phyloP scores from a whole-genome alignment of 768 basidiomycete genomes.

The Pleurotus pulmonarius region DNA sequence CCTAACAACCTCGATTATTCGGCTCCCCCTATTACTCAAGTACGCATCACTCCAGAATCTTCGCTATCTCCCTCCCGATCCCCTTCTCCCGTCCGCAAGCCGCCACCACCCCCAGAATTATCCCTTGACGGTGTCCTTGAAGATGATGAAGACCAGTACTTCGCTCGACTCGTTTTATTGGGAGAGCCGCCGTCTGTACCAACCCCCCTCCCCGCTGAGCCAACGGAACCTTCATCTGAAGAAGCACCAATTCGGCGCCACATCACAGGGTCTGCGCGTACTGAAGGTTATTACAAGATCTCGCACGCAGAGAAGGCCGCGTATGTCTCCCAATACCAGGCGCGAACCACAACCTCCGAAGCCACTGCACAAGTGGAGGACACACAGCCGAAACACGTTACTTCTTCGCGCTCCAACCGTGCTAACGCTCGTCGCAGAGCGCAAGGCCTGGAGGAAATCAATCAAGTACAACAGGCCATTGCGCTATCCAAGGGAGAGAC shows the following conservation, averaged over 20 bases:
- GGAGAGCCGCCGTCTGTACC: slow-evolving; percentile 22
- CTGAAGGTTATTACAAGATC: slow-evolving; percentile 95
- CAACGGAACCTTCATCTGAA: slow-evolving; percentile 17
- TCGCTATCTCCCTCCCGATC: slow-evolving; percentile 49
- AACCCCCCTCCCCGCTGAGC: not conserved
- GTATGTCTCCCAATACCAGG: slow-evolving; percentile 87
- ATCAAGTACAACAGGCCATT: slow-evolving; percentile 80
- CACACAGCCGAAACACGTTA: slow-evolving; percentile 51
- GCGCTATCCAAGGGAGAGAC: slow-evolving; percentile 74
- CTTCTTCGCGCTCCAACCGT: slow-evolving; percentile 84
- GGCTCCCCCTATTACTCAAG: slow-evolving; percentile 44
- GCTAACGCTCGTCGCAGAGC: slow-evolving; percentile 90
- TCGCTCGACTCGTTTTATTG: slow-evolving; percentile 58
- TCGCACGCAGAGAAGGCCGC: slow-evolving; percentile 86
- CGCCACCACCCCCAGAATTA: slow-evolving; percentile 51
- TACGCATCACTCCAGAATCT: slow-evolving; percentile 40
- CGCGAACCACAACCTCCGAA: slow-evolving; percentile 46
- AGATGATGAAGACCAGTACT: slow-evolving; percentile 91
- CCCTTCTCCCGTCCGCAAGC: slow-evolving; percentile 33
- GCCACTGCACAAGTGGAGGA: slow-evolving; percentile 41
- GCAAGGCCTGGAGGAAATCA: slow-evolving; percentile 91
- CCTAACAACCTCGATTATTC: slow-evolving; percentile 47
- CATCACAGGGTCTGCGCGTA: slow-evolving; percentile 81
- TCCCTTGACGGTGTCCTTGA: slow-evolving; percentile 58
- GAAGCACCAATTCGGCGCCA: slow-evolving; percentile 51